Percentiles rank a stretch among this genome's conserved stretches.
These are phyloP conservation scores for Penicillium griseofulvum DNA, from an alignment of 2,329 filamentous ascomycete genomes.

Conservation along the genomic window DNA sequence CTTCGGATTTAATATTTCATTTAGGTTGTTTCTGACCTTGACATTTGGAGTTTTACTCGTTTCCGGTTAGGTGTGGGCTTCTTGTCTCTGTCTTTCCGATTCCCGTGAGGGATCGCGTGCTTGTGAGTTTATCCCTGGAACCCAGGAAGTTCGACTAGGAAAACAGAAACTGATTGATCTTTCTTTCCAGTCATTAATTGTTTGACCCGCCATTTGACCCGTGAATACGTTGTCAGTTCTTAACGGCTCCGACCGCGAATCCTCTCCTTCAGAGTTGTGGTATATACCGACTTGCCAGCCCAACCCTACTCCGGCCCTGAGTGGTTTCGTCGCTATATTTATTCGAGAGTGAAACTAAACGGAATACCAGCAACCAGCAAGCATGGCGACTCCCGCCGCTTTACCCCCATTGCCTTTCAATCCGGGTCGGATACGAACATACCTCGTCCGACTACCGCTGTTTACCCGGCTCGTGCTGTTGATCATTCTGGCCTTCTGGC, in stretches of 20 bases:
- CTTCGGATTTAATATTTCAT: background rate
- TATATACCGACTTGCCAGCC: background rate
- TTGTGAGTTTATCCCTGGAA: slow-evolving; percentile 24
- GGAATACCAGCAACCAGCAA: slow-evolving; percentile 4
- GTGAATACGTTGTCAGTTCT: background rate
- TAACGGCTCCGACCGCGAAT: background rate
- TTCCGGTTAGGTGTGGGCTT: background rate
- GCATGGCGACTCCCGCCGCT: slow-evolving; percentile 49
- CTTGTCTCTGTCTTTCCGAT: background rate
- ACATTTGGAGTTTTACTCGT: background rate
- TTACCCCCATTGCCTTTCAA: slow-evolving; percentile 62
- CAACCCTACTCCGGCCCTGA: background rate
- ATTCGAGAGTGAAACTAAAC: background rate
- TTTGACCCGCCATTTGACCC: background rate
- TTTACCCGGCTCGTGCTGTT: slow-evolving; percentile 72
- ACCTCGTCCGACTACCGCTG: slow-evolving; percentile 79
- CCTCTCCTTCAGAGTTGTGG: background rate
- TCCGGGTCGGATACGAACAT: slow-evolving; percentile 71
- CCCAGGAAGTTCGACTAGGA: background rate
- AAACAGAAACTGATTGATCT: slow-evolving; percentile 1
- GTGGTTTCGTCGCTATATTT: background rate
- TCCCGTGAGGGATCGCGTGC: slow-evolving; percentile 13
- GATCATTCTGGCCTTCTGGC: slow-evolving; percentile 66
- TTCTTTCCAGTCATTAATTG: slow-evolving; percentile 5
- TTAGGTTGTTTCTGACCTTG: background rate